Evolutionary conservation across 164 flowering plant genomes (phyloP), one percentile per base, ranked within the genome.

Genomic region (Magnolia kwangsiensis): DNA sequence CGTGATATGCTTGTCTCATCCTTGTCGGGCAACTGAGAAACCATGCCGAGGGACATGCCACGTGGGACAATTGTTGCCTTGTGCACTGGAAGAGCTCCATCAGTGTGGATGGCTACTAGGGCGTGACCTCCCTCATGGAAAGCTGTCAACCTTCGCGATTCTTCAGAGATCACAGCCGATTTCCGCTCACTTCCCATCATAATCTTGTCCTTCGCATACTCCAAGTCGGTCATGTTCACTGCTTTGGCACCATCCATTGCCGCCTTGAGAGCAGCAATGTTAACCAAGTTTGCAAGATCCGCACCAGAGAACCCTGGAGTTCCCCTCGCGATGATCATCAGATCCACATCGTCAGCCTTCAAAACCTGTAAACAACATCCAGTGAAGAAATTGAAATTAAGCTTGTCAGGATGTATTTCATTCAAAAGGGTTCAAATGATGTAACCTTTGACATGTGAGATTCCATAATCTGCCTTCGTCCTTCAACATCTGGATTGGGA

Each of bases 111-210:
- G 21, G 98, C 97, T 19, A 94, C 98, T 49, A 94, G 92, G 69
- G 98, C 98, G 80, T 94, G 98, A 24, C 99, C 98, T 69, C 94
- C 98, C 87, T 96, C 99, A 72, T 96, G 99, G 81, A 82, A 96
- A 72, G 98, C 99, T 29, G 97, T 96, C 58, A 90, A 82, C 78
- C 73, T 88, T 49, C 99, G 74, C 14, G 97, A 90, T 76, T 96
- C 98, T 0, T 88, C 91, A 37, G 99, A 94, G 77, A 96, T 94
- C 1, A 93, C 96, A 71, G 98, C 98, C 10, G 98, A 93, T 78
- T 92, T 93, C n/a, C 98, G 88, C 74, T 93, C 98, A 75, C 96
- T 93, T 64, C 98, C 98, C 98, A 93, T 90, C 90, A 90, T 83
- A 76, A 93, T 91, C 81, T 81, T 89, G 84, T 93, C 98, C 83